Evolutionary conservation across 116 monocot species (phyloP), one percentile per base, ranked within the genome.

Genomic region (Iris pallida): DNA sequence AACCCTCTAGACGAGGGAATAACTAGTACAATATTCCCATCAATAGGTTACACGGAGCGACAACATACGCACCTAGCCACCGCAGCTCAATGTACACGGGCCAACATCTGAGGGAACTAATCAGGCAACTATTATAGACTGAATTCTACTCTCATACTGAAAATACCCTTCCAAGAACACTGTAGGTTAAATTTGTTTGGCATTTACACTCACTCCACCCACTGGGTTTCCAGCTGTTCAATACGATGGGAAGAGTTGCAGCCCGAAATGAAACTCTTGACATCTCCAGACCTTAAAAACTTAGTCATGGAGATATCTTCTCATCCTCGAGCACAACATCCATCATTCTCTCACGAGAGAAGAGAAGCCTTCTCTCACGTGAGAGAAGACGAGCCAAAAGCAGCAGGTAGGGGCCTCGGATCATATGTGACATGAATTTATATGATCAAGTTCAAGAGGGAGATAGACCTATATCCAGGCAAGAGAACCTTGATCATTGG

Each of bases 401-500:
- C 51, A 54, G 42, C 15, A 16, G 51, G 19, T 51, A 19, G 16
- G 65, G 49, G 65, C 19, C 47, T 49, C 12, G 5, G 20, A 45
- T 47, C 45, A 63, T 52, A 63, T 52, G 18, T 65, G 49, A 65
- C 20, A 20, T 49, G 18, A 16, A 63, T 63, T 44, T 2, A 9
- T 6, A 49, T 53, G 43, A 45, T 15, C 63, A 20, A 43, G 6
- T 18, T 63, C 41, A 46, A 4, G 11, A 6, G 16, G 46, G 68
- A 53, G 48, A 40, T 15, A 20, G n/a, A 63, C 60, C 57, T 82
- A 93, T 60, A 93, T 99, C 99, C 99, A 99, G 11, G 93, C 99
- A 60, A 86, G 84, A 69, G 94, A 81, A 40, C 82, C 90, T 76
- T 86, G 93, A 68, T 93, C 90, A 64, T 84, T 90, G 14, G 83